phyloP scores from a whole-genome alignment of 805 yeast genomes.

The Wickerhamiella siamensis region DNA sequence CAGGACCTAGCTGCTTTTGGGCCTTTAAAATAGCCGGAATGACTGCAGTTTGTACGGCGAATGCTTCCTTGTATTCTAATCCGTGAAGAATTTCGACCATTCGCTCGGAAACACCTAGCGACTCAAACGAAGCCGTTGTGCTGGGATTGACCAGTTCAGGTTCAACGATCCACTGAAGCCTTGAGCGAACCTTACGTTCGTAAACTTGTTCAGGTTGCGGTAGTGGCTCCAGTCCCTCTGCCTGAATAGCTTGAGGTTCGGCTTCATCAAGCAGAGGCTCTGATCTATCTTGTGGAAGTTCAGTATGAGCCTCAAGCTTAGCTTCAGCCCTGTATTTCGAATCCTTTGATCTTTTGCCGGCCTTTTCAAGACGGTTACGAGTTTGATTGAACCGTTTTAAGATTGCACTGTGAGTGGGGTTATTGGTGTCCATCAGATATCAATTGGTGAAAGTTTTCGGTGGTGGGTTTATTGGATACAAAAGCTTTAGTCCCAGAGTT shows the following conservation, averaged over 20 bases:
- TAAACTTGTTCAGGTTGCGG: constrained; percentile 62
- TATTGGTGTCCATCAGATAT: constrained; percentile 2
- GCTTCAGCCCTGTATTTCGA: too few species aligned
- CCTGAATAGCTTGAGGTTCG: constrained; percentile 3
- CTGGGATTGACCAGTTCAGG: constrained; percentile 45
- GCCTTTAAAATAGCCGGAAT: constrained; percentile 39
- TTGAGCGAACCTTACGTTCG: constrained; percentile 31
- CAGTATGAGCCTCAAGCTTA: too few species aligned
- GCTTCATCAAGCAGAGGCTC: too few species aligned
- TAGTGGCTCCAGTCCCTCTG: constrained; percentile 43
- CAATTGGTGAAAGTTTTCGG: background rate
- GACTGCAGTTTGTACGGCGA: constrained; percentile 63
- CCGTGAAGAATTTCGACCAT: constrained; percentile 35
- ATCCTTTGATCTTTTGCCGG: background rate
- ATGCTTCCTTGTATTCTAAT: constrained; percentile 41
- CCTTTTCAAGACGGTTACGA: background rate
- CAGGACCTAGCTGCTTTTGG: constrained; percentile 24
- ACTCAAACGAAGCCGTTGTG: constrained; percentile 33
- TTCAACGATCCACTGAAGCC: constrained; percentile 47
- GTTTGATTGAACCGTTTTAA: constrained; percentile 33
- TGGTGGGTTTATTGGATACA: too few species aligned
- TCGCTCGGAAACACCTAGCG: constrained; percentile 32
- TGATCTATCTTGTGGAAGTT: too few species aligned
- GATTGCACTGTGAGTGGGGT: constrained; percentile 36
- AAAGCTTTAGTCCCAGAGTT: too few species aligned